Evolutionary conservation across 441 rosid genomes (phyloP), one percentile per base, ranked within the genome.

Genomic region (Aleurites moluccanus): DNA sequence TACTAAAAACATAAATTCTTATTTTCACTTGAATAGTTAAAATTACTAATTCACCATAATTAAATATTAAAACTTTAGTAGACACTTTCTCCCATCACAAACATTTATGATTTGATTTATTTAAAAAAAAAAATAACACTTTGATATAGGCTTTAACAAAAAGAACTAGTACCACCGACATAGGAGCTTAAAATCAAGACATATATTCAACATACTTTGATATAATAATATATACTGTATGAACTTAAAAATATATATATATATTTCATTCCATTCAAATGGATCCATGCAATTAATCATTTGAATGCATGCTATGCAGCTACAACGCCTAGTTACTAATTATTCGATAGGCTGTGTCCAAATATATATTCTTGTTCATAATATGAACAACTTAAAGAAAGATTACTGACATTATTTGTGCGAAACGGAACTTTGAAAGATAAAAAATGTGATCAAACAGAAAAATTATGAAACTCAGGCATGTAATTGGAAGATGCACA

Each of bases 401-500:
- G n/a, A n/a, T n/a, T n/a, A n/a, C 33, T 53, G 25, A 64, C 18
- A 64, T 15, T 50, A 49, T 42, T 40, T 75, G 47, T 23, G 72
- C 21, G 38, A 72, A 38, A 61, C 18, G 59, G 71, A 9, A 18
- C 23, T 61, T 13, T 23, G 33, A 27, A 65, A 59, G 66, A 69
- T 33, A 3, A 72, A 64, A 64, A 53, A 64, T 38, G 42, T 10
- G 30, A 38, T 52, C 27, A 20, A 7, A 42, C 53, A 49, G 13
- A 28, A 63, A 50, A 20, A 55, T 5, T 2, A 25, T 64, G 59
- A 70, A 30, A 18, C 65, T 71, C 1, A 20, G 40, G 65, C 79
- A 57, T 64, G 65, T 49, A 45, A 69, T 15, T 44, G 15, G 62
- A 71, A 42, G 65, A 57, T 70, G 33, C 2, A n/a, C 44, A 23